Base-by-base conservation (phyloP, 2,329 filamentous ascomycete species). In the Dothistroma septosporum region DNA sequence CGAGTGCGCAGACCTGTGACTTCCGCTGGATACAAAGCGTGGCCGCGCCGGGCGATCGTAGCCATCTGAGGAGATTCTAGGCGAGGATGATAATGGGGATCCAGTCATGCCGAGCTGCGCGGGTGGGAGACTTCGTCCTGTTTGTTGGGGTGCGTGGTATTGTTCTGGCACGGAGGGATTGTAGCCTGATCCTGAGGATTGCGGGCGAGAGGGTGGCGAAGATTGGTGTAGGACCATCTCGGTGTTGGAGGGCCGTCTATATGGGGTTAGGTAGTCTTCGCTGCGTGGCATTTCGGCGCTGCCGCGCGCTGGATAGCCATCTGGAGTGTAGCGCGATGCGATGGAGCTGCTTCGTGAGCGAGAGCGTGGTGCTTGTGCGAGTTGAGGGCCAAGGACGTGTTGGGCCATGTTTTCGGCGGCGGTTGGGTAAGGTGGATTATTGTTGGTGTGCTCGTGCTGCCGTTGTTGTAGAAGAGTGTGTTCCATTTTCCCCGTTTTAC, bases 101-200 rank as follows among this genome's bases (percentile, higher is more conserved):
- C 24, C 19, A n/a, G 9, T 31, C 12, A 32, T 24, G 2, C 9
- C 50, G 16, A 53, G 24, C 31, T 53, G 50, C 8, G 50, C 50
- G n/a, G 50, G 50, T 16, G 28, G 50, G 22, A 33, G 35, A 19
- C 5, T 46, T 14, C 57, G 57, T 41, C 49, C 52, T 19, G 48
- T 53, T 10, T 21, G 47, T 44, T 28, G 33, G 32, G 52, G 57
- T 22, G 56, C 31, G 8, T 56, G 47, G 32, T 62, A 62, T 35
- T 59, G 57, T 22, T 53, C 60, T 48, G 60, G 60, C n/a, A n/a
- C 32, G 12, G 57, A 35, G 28, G 60, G 60, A 8, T 48, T 57
- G 48, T 53, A 62, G 24, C 44, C 48, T 22, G 44, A 35, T 22
- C n/a, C 11, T 24, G 31, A 16, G 12, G 37, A 49, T 33, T 22